Conservation (phyloP, 2,329 filamentous ascomycete genomes). For the Colletotrichum echinochloae region DNA sequence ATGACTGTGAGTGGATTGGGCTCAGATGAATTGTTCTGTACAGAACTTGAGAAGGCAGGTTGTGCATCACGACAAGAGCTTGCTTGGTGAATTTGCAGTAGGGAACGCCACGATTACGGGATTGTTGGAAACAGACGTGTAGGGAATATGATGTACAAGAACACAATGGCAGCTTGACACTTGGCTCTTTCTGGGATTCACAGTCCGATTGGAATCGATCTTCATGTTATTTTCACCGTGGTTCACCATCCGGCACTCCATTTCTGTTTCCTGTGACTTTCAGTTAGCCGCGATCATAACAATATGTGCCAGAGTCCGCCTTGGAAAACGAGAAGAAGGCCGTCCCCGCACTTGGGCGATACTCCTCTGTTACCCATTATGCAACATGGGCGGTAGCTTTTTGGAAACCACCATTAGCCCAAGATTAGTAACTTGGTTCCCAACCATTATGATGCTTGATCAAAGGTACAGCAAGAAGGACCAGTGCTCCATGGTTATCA, state of each 20-base stretch:
- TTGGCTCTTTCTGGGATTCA: not conserved
- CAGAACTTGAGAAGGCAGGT: slow-evolving; percentile 41
- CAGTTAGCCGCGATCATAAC: rapidly evolving
- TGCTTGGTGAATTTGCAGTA: slow-evolving; percentile 37
- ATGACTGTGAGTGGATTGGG: slow-evolving; percentile 45
- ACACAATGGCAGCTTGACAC: not conserved
- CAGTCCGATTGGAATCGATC: not conserved
- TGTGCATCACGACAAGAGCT: slow-evolving; percentile 37
- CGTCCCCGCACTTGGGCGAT: not conserved
- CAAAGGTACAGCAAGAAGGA: not conserved
- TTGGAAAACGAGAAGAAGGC: not conserved
- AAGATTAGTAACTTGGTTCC: not conserved
- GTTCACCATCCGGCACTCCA: not conserved
- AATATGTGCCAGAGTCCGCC: not conserved
- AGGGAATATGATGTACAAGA: slow-evolving; percentile 7
- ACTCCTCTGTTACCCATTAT: not conserved
- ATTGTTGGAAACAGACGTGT: not conserved
- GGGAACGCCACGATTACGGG: not conserved
- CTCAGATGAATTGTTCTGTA: slow-evolving; percentile 48
- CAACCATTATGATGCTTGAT: not conserved
- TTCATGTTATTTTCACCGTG: not conserved
- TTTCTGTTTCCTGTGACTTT: no score
- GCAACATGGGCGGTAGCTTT: not conserved
- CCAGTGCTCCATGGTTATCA: not conserved
- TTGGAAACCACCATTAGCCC: not conserved